Percentiles rank a stretch among this genome's conserved stretches.
These are phyloP conservation scores for Phytophthora aleatoria DNA, from an alignment of 352 stramenopile species.

Conservation along the genomic window DNA sequence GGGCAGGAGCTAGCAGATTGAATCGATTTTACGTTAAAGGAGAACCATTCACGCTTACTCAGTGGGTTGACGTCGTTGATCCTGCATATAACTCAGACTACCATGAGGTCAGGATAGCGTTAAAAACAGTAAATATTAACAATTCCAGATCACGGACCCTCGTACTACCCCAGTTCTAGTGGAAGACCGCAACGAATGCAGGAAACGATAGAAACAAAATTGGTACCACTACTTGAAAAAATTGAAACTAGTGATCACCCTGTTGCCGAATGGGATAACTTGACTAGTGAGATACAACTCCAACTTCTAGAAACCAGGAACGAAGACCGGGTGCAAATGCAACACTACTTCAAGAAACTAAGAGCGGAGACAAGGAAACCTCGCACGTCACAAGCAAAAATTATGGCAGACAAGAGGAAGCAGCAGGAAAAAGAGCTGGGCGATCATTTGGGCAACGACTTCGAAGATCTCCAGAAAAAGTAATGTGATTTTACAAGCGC, in stretches of 20 bases:
- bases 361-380: not conserved
- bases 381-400: not conserved
- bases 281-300: too few species aligned
- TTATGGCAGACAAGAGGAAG: not conserved
- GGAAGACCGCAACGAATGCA: not conserved
- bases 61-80: not conserved
- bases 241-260: not conserved
- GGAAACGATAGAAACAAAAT: not conserved
- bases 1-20: not conserved
- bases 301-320: too few species aligned
- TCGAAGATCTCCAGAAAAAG: not conserved
- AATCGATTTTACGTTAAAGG: constrained; percentile 11
- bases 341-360: too few species aligned
- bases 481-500: not conserved
- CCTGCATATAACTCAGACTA: not conserved
- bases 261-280: too few species aligned
- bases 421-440: not conserved
- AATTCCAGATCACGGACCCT: too few species aligned
- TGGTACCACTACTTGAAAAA: not conserved
- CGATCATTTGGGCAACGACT: not conserved
- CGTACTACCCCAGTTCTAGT: not conserved
- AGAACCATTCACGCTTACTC: not conserved
- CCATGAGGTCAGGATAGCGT: not conserved
- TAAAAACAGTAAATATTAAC: not conserved
- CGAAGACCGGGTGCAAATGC: too few species aligned